Base-by-base conservation (phyloP, 1,284 basidiomycete species). In the Trametes pubescens region DNA sequence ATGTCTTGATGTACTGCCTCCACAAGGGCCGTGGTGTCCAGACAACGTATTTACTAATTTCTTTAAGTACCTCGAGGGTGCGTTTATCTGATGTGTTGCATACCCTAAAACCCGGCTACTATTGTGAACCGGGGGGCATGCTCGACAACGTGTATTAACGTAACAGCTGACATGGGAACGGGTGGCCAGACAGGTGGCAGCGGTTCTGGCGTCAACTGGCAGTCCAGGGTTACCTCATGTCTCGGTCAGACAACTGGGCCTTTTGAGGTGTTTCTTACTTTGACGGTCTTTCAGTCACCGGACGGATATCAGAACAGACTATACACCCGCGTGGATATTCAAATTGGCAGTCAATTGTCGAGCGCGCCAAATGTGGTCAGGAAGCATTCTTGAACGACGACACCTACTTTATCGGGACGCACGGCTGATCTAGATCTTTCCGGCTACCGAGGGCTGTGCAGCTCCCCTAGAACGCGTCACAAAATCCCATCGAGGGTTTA, bases 391-490 rank as follows among this genome's bases (percentile, higher is more conserved):
- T 29, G 22, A 65, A 67, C 66, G 47, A 65, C 62, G 48, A 58
- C 54, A 32, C 60, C 35, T 67, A n/a, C 66, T 56, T 29, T 37
- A 65, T 65, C 24, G 16, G 62, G 62, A 26, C 16, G 2, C 10
- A 44, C 13, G 29, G n/a, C 4, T 18, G 48, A 64, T 59, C 58
- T 51, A 11, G 65, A 64, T 65, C 26, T 1, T 26, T 2, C 57
- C 57, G 34, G 34, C 18, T 18, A 13, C 8, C 48, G 60, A 55
- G 65, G 65, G 66, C 62, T 67, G 66, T 67, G 66, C 66, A 58
- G 1, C 43, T 21, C 52, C 35, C 47, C 59, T 49, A 37, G 38
- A 59, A 59, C 44, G 18, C 38, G 14, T 54, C 53, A 18, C 40
- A 43, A 9, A 7, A 34, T 18, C 38, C 22, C 18, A 24, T 13